Conservation (phyloP, 2,329 filamentous ascomycete genomes). For the Periconia digitata region DNA sequence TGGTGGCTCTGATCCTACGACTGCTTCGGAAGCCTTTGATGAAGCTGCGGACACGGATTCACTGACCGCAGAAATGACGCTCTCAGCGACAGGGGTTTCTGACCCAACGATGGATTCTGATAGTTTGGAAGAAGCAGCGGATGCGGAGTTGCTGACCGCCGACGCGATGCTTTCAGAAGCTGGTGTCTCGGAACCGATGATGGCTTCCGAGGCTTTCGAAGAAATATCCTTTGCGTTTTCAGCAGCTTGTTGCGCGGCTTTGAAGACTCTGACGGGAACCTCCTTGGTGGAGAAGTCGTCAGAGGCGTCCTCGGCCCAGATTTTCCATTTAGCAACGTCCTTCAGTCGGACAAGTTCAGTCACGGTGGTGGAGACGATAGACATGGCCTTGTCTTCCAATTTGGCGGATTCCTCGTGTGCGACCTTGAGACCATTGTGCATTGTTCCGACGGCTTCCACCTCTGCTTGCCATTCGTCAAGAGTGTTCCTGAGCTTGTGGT, state of each 20-base stretch:
- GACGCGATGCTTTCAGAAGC: slow-evolving; percentile 39
- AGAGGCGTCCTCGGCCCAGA: slow-evolving; percentile 70
- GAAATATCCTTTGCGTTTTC: slow-evolving; percentile 41
- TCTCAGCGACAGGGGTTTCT: slow-evolving; percentile 13
- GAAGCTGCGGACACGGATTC: slow-evolving; percentile 19
- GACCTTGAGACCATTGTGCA: slow-evolving; percentile 69
- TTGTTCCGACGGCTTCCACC: slow-evolving; percentile 73
- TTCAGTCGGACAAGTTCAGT: slow-evolving; percentile 79
- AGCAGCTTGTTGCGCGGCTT: slow-evolving; percentile 47
- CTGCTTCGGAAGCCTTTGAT: slow-evolving; percentile 25
- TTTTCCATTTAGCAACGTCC: slow-evolving; percentile 82
- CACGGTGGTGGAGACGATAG: slow-evolving; percentile 73
- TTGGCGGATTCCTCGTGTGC: slow-evolving; percentile 69
- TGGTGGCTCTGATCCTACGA: slow-evolving; percentile 13
- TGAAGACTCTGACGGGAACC: slow-evolving; percentile 59
- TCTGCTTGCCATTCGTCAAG: slow-evolving; percentile 84
- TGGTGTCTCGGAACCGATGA: slow-evolving; percentile 36
- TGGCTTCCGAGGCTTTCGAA: slow-evolving; percentile 40
- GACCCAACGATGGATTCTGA: slow-evolving; percentile 25
- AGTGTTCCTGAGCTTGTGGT: slow-evolving; percentile 80
- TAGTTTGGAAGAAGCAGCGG: slow-evolving; percentile 34
- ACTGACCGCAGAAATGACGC: slow-evolving; percentile 14
- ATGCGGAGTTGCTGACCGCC: slow-evolving; percentile 38
- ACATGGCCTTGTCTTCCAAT: slow-evolving; percentile 79
- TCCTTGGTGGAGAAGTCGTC: slow-evolving; percentile 76